phyloP scores from a whole-genome alignment of 768 basidiomycete species.

The Porpolomopsis calyptriformis region DNA sequence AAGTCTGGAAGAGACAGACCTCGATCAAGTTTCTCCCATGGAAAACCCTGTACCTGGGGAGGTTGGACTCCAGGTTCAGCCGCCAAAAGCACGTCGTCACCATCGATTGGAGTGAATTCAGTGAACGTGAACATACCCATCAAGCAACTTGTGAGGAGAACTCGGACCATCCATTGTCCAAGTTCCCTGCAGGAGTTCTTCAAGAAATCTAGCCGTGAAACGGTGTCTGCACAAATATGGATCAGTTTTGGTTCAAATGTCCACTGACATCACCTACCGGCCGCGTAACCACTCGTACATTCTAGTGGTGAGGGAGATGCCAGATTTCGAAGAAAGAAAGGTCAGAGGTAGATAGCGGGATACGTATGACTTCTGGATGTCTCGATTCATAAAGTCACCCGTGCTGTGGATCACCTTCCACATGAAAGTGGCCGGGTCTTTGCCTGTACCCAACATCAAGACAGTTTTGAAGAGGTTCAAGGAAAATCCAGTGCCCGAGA shows the following conservation, averaged over 20 bases:
- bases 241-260: background rate
- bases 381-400: conserved; percentile 6
- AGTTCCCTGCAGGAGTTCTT: conserved; percentile 4
- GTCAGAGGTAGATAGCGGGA: conserved; percentile 5
- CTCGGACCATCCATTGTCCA: conserved; percentile 1
- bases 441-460: conserved; percentile 1
- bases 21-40: conserved; percentile 2
- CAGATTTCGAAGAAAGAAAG: background rate
- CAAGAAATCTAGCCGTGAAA: conserved; percentile 6
- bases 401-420: background rate
- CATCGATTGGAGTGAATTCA: background rate
- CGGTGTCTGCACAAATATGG: conserved; percentile 6
- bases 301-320: conserved; percentile 3
- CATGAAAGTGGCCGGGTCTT: background rate
- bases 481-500: conserved; percentile 9
- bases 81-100: background rate
- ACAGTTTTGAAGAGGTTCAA: conserved; percentile 4
- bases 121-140: conserved; percentile 8
- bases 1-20: background rate
- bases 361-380: conserved; percentile 5
- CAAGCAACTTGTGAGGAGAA: conserved; percentile 7
- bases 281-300: conserved; percentile 10
- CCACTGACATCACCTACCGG: conserved; percentile 5
- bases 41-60: conserved; percentile 3
- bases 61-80: background rate